Evolutionary conservation across 768 basidiomycete genomes (phyloP), one percentile per base, ranked within the genome.

Genomic region (Candolleomyces eurysporus): DNA sequence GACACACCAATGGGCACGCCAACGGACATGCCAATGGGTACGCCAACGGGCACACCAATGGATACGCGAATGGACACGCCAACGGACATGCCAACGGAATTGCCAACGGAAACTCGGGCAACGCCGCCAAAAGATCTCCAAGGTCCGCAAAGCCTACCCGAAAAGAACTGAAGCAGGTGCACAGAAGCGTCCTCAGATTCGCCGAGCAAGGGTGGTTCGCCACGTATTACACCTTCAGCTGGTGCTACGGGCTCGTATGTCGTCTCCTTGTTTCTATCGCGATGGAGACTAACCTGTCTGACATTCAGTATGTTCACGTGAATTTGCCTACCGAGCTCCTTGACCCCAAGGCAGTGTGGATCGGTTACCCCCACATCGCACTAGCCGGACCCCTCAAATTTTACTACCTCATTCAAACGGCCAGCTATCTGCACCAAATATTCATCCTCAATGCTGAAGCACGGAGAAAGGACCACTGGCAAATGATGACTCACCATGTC

Each of bases 401-500:
- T 69, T 96, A 95, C 73, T 97, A 96, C 71, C 84, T 95, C 30
- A 82, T 81, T 21, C 92, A 95, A 73, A 84, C 84, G 31, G 91
- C 92, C 43, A 95, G 95, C 75, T 99, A 97, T 77, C 74, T 90
- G 57, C 95, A 98, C 71, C 94, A 96, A 74, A 81, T 97, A 11
- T 79, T 98, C 63, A 88, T 96, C 61, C 83, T 99, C 72, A 93
- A 98, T 73, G 89, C 95, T 30, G 97, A 99, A 73, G 94, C 88
- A 43, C 84, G 87, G 58, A 82, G 97, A 60, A 94, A 93, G 72
- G 97, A 99, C 73, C 94, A 98, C 73, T 78, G 80, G 67, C 96
- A 98, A 75, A 98, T 98, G 96, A 91, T 98, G 84, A 78, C 88
- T 26, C 97, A 99, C 77, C 97, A 99, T 72, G 71, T 96, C 66